These are phyloP conservation scores for Aspergillus sp. DNA, from an alignment of 2,329 filamentous ascomycete genomes.

Conservation along the genomic window DNA sequence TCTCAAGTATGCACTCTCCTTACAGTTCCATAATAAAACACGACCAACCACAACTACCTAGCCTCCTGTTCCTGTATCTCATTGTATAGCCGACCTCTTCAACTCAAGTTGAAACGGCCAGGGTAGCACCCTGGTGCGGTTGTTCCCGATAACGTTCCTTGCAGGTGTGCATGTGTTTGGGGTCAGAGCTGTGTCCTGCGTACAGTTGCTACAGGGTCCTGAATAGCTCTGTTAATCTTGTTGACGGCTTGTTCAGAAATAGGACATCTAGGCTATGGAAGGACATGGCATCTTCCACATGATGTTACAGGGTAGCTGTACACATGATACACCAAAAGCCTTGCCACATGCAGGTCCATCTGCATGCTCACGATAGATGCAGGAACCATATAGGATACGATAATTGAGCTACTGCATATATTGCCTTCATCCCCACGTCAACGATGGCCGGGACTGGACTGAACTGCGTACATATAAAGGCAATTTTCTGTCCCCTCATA, in stretches of 20 bases:
- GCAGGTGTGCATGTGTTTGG: neutral
- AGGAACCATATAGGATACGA: neutral
- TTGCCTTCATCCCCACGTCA: neutral
- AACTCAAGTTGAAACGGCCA: no score
- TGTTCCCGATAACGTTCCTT: neutral
- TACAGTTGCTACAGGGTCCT: neutral
- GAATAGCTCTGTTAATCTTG: neutral
- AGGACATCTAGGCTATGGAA: no score
- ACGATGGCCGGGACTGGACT: neutral
- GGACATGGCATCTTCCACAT: neutral
- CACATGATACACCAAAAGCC: neutral
- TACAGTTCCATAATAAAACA: neutral
- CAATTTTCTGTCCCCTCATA: neutral
- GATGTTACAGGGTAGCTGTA: neutral
- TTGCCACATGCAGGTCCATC: neutral
- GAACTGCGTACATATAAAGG: neutral
- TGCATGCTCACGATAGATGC: neutral
- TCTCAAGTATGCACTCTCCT: neutral
- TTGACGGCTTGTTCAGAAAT: no score
- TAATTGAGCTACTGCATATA: neutral
- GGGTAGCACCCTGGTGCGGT: no score
- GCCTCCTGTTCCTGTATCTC: neutral
- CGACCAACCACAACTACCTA: neutral
- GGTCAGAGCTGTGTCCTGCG: neutral
- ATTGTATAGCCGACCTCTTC: neutral